Evolutionary conservation across 2,329 filamentous ascomycete species (phyloP), one percentile per base, ranked within the genome.

Genomic region (Plectosphaerella plurivora): DNA sequence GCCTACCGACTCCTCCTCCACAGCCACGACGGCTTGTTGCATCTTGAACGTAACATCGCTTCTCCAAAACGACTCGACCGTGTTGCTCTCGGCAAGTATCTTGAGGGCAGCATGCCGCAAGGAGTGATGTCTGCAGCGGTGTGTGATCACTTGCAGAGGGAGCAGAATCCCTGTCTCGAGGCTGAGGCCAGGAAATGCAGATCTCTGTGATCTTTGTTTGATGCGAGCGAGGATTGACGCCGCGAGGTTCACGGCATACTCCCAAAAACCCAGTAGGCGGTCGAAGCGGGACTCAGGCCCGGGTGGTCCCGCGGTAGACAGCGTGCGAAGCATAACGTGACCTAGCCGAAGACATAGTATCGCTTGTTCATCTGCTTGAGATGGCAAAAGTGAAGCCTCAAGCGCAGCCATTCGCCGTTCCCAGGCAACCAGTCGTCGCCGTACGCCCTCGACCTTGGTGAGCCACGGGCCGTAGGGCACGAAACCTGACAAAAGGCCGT

Each of bases 1-100:
- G 35, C 35, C 35, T 37, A 37, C 8, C 11, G 35, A 37, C 35
- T 37, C 35, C 15, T 37, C 57, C 37, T 37, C 35, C 4, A 37
- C 35, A n/a, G 35, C 35, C 6, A 65, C 47, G 5, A 61, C 12
- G 12, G 47, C 53, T 11, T 57, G 53, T 0, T 56, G 55, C 5
- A 58, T 59, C 3, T 47, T 48, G 8, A 58, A 58, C 1, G 59
- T 53, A 12, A 51, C 57, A 3, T 50, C 53, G 28, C 63, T 65
- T 42, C 57, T 57, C 63, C 63, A 65, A 48, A 63, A 53, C 1
- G 60, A 63, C 45, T 66, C 63, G 12, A 62, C 58, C 11, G 61
- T 47, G 16, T 62, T 60, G 8, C 52, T n/a, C 10, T 51, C 44
- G 5, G 42, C 16, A 3, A 66, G 50, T 8, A 65, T 50, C 18